A percentile compares a stretch with the other conserved stretches of the same genome.
Conservation (phyloP, 768 basidiomycete species). For the Kwoniella dejecticola region DNA sequence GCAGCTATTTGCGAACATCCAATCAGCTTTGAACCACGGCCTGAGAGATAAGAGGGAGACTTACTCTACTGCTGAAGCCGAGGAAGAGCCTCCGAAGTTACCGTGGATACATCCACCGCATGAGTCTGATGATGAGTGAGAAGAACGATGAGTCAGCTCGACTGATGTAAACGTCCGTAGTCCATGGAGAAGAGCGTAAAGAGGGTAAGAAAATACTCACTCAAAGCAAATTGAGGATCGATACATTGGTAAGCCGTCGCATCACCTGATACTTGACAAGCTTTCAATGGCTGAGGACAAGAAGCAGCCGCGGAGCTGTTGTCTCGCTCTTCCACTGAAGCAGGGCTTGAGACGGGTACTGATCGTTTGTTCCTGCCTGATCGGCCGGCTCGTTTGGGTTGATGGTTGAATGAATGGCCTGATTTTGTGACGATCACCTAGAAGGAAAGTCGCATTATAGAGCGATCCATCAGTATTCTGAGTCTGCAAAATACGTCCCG, state of each 20-base stretch:
- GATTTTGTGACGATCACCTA: slow-evolving; percentile 18
- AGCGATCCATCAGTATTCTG: too few species aligned
- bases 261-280: slow-evolving; percentile 15
- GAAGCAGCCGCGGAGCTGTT: too few species aligned
- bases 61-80: slow-evolving; percentile 18
- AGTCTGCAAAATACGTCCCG: too few species aligned
- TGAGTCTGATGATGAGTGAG: slow-evolving; percentile 3
- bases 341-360: not conserved
- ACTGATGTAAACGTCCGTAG: too few species aligned
- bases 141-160: not conserved
- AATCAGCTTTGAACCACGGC: too few species aligned
- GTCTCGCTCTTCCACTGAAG: not conserved
- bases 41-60: too few species aligned
- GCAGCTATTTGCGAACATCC: slow-evolving; percentile 8
- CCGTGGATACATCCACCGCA: slow-evolving; percentile 25
- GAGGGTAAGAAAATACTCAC: slow-evolving; percentile 3
- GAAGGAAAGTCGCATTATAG: not conserved
- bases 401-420: slow-evolving; percentile 14
- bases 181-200: too few species aligned
- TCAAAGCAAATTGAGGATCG: slow-evolving; percentile 18
- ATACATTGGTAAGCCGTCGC: slow-evolving; percentile 14
- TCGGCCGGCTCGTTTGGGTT: not conserved
- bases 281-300: slow-evolving; percentile 22
- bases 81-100: slow-evolving; percentile 12
- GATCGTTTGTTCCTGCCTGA: not conserved